Base-by-base conservation (phyloP, 768 basidiomycete genomes). In the Kockovaella imperatae region DNA sequence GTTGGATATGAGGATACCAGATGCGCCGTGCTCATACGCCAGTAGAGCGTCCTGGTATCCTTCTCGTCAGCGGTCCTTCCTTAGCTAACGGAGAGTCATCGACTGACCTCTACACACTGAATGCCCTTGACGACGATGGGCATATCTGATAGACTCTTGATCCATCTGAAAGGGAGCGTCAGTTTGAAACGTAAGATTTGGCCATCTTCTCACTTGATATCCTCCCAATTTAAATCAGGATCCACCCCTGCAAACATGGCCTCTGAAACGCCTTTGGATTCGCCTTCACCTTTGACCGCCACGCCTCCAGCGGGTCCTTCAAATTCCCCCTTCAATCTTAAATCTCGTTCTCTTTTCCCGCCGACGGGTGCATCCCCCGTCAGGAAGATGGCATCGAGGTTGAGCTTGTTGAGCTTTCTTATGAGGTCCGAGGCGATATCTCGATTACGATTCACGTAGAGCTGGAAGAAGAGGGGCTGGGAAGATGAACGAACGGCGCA, bases 351-450 rank as follows among this genome's bases (percentile, higher is more conserved):
- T 43, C 88, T 78, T 56, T 88, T 88, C 4, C 87, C 85, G 1
- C 84, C 77, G 21, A 86, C 79, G 15, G 86, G 76, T 1, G 88
- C 87, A 72, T 95, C 90, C 2, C 89, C 89, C 2, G 90, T 93
- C 43, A 95, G 73, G 68, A 87, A 86, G 51, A 95, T 86, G 1
- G 86, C 87, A 49, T 83, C 87, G 72, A 86, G 90, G 0, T 87
- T 85, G 3, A 87, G 73, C 24, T 66, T 65, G 52, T 85, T 83
- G 24, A 87, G 77, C 42, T 85, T 80, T 35, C 75, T 76, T 18
- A 93, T 78, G 32, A 85, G 79, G n/a, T 54, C 59, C 23, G 47
- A 46, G 31, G 62, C 56, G 38, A 61, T 30, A 6, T 60, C 48
- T 3, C 62, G 49, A 77, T 75, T 63, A 50, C 86, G 78, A 70